phyloP scores from a whole-genome alignment of 768 basidiomycete genomes.

The Xerocomus potaroensis region DNA sequence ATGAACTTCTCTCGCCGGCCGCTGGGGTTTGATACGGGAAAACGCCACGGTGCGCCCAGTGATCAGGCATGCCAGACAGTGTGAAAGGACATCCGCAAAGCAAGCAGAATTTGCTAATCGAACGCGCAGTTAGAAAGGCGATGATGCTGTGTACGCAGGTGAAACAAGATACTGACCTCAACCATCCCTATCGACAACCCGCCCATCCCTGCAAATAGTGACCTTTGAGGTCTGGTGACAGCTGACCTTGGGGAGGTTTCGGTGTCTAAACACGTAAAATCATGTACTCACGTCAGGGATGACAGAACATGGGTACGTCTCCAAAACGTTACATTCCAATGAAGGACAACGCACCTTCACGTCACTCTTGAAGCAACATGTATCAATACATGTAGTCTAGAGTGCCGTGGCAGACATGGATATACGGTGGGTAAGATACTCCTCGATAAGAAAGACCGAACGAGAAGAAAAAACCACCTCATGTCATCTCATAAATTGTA shows the following conservation, averaged over 20 bases:
- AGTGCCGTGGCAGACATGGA: too few species aligned
- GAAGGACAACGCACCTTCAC: neutral
- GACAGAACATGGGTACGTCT: neutral
- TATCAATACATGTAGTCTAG: neutral
- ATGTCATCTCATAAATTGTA: neutral
- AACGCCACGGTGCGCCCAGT: constrained; percentile 1
- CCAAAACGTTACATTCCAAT: neutral
- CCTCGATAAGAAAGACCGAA: neutral
- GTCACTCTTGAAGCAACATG: neutral
- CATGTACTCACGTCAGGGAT: constrained; percentile 5
- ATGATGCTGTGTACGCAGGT: neutral
- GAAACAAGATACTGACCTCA: constrained; percentile 3
- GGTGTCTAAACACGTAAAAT: neutral
- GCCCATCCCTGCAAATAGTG: neutral
- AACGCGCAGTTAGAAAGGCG: neutral
- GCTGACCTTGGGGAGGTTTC: neutral
- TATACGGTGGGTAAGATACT: too few species aligned
- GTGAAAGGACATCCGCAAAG: constrained; percentile 3
- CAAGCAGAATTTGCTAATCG: neutral
- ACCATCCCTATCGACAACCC: neutral
- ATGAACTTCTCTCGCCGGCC: neutral
- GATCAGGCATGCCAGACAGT: neutral
- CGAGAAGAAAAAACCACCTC: neutral
- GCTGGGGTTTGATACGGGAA: neutral
- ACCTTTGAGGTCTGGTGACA: neutral